phyloP scores from a whole-genome alignment of 495 filamentous ascomycete species.

The Echria macrotheca region DNA sequence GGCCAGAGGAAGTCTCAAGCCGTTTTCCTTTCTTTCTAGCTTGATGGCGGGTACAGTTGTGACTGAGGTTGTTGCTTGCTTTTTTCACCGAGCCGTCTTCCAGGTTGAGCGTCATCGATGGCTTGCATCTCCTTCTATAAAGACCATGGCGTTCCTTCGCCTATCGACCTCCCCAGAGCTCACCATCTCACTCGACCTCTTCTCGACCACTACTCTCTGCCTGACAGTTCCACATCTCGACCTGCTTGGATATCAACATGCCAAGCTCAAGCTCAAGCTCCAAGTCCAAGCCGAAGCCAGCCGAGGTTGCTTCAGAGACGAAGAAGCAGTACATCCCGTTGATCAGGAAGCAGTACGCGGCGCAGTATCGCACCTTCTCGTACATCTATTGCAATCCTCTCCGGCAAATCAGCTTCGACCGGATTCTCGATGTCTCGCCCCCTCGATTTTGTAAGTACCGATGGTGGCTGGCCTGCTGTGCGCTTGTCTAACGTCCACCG shows the following conservation, averaged over 20 bases:
- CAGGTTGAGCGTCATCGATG: too few relatives aligned
- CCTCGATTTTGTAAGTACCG: constrained; percentile 36
- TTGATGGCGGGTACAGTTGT: too few relatives aligned
- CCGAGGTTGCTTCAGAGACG: constrained; percentile 64
- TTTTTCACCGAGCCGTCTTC: too few relatives aligned
- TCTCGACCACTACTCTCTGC: neutral
- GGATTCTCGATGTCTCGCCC: constrained; percentile 26
- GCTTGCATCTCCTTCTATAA: too few relatives aligned
- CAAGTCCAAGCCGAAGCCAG: constrained; percentile 51
- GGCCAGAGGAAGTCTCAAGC: too few relatives aligned
- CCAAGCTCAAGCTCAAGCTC: constrained; percentile 37
- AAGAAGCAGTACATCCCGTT: constrained; percentile 58
- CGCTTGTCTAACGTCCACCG: constrained; percentile 12
- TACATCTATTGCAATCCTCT: constrained; percentile 43
- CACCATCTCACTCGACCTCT: neutral
- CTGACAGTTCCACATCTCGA: neutral
- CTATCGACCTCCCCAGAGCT: too few relatives aligned
- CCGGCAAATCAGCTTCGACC: constrained; percentile 32
- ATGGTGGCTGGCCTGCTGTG: neutral
- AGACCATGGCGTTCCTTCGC: too few relatives aligned
- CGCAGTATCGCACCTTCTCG: constrained; percentile 41
- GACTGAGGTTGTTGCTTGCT: too few relatives aligned
- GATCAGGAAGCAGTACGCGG: constrained; percentile 46
- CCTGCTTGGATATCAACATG: constrained; percentile 39
- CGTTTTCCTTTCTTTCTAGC: too few relatives aligned